Conservation (phyloP, 2,329 filamentous ascomycete genomes). For the Penicillium sp. region DNA sequence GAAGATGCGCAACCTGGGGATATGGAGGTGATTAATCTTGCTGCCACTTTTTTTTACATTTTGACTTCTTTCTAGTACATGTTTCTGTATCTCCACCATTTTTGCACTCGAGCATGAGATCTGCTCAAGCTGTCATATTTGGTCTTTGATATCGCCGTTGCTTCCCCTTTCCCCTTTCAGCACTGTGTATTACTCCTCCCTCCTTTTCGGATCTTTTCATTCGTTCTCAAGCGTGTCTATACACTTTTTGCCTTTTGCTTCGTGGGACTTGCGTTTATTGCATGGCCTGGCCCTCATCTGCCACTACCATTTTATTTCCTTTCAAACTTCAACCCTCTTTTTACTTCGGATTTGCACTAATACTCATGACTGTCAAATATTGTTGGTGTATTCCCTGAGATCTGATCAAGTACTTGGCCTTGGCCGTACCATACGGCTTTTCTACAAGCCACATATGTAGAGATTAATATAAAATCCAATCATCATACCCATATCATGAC, state of each 20-base stretch:
- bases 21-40: constrained; percentile 5
- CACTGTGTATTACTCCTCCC: constrained; percentile 25
- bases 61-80: constrained; percentile 34
- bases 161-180: constrained; percentile 11
- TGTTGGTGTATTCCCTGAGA: constrained; percentile 6
- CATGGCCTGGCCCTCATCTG: constrained; percentile 9
- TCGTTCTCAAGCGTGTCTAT: constrained; percentile 22
- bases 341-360: constrained; percentile 7
- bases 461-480: constrained; percentile 21
- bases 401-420: neutral
- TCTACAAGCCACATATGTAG: constrained; percentile 12
- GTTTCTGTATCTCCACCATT: constrained; percentile 25
- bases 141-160: constrained; percentile 5
- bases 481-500: neutral
- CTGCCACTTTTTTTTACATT: constrained; percentile 12
- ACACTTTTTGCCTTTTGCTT: constrained; percentile 24
- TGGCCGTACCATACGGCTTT: constrained; percentile 10
- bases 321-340: constrained; percentile 7
- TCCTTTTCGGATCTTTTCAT: constrained; percentile 23
- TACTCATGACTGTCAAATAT: constrained; percentile 7
- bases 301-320: constrained; percentile 13
- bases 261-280: constrained; percentile 9
- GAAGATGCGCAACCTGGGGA: constrained; percentile 18
- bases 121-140: constrained; percentile 8
- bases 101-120: constrained; percentile 15